Base-by-base conservation (phyloP, 1,284 basidiomycete genomes). In the Ceratobasidium sp. region DNA sequence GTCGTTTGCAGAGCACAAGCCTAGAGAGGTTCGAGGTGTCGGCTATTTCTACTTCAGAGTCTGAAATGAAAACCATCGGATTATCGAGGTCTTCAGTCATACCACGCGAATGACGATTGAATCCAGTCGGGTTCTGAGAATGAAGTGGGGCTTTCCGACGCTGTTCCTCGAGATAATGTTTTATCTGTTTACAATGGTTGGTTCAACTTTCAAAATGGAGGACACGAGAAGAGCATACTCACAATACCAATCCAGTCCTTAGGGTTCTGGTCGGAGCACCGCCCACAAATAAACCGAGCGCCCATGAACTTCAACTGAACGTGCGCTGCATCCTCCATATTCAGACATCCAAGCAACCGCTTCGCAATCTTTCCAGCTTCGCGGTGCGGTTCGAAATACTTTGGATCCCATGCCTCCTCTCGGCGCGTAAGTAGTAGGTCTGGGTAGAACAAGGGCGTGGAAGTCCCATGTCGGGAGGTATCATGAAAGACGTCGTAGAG, bases 241-340 rank as follows among this genome's bases (percentile, higher is more conserved):
- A 59, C 57, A 17, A 59, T 59, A 11, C 57, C 57, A 2, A 11
- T 36, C 57, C 57, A 59, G 31, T 44, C 22, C 57, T 19, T 14
- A 31, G 57, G 24, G 4, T 22, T 36, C 22, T 22, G 27, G 22
- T 15, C 36, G 27, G 31, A 36, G 15, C 60, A 63, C 22, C 60
- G 14, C 44, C 60, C 60, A 24, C 60, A 63, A 11, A 63, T n/a
- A 63, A 63, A 63, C 60, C 36, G 36, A 14, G 14, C 33, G 17
- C 60, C 60, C 60, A 63, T 63, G 11, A 47, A n/a, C 29, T 33
- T 41, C 9, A 63, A 22, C 17, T 63, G 36, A 15, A 24, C 15
- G 27, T 47, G 36, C 8, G 60, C 33, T 17, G 60, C 60, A 22
- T 63, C 41, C 19, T 33, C 17, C 41, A 27, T 63, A 22, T 41